These are phyloP conservation scores for Phytopythium mirpurense DNA, from an alignment of 352 stramenopile species.

Conservation along the genomic window DNA sequence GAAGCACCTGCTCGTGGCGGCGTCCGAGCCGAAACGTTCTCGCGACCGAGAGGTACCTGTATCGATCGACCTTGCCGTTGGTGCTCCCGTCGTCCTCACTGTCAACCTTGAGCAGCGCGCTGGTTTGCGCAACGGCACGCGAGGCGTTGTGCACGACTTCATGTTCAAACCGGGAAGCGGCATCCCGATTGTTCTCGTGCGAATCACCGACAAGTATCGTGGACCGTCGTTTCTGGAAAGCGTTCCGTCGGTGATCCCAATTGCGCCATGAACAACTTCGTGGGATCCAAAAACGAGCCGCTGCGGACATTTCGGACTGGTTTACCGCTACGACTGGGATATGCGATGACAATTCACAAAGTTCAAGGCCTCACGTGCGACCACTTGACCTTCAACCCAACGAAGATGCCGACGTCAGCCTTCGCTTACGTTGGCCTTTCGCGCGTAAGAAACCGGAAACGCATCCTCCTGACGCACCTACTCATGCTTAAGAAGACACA, in stretches of 20 bases:
- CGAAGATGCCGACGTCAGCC: not conserved
- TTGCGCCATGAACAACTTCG: not conserved
- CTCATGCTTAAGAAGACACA: not conserved
- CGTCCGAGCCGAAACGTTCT: not conserved
- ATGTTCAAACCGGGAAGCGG: not conserved
- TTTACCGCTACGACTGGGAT: not conserved
- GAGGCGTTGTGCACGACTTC: slow-evolving; percentile 1
- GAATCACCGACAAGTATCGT: not conserved
- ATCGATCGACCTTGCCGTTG: not conserved
- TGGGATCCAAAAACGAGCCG: not conserved
- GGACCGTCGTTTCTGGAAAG: not conserved
- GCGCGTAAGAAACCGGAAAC: not conserved
- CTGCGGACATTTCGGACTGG: not conserved
- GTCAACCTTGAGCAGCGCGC: not conserved
- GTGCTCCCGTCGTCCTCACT: not conserved
- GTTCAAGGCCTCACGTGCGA: not conserved
- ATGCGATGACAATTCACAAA: slow-evolving; percentile 2
- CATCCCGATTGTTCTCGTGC: slow-evolving; percentile 1
- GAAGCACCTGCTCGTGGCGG: not conserved
- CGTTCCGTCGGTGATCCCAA: not conserved
- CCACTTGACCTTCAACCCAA: not conserved
- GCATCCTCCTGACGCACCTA: not conserved
- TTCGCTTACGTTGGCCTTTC: not conserved
- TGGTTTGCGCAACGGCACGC: not conserved
- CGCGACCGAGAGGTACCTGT: not conserved